Percentiles rank a stretch among this genome's conserved stretches.
phyloP scores from a whole-genome alignment of 495 filamentous ascomycete species.

The Aspergillus nanangensis region DNA sequence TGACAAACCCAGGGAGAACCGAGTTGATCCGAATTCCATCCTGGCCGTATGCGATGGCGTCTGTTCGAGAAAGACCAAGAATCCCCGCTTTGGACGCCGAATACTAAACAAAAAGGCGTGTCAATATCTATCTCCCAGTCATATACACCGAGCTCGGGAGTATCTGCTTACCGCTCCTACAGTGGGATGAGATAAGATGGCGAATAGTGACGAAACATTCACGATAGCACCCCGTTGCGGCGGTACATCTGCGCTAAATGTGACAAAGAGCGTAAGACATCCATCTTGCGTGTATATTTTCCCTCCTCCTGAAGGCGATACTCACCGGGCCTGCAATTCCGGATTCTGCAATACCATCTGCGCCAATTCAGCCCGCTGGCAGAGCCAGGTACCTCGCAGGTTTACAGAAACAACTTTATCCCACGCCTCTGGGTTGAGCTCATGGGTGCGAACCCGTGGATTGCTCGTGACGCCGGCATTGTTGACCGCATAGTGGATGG shows the following conservation, averaged over 20 bases:
- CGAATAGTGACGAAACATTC: conserved; percentile 7
- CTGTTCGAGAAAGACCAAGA: conserved; percentile 6
- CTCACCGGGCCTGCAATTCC: background rate
- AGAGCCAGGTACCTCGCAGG: conserved; percentile 7
- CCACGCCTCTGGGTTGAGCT: conserved; percentile 1
- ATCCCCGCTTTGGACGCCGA: conserved; percentile 6
- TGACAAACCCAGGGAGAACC: conserved; percentile 4
- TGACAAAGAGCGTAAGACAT: too few species aligned
- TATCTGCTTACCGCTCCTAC: conserved; percentile 5
- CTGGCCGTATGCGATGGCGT: conserved; percentile 7
- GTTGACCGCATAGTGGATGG: conserved; percentile 9
- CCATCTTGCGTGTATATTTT: too few species aligned
- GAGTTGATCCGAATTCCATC: conserved; percentile 9
- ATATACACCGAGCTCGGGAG: too few species aligned
- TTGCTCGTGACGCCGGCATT: conserved; percentile 8
- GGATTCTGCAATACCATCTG: conserved; percentile 8
- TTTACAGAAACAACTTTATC: conserved; percentile 5
- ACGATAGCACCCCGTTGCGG: conserved; percentile 7
- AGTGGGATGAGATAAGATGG: conserved; percentile 3
- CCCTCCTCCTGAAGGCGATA: too few species aligned
- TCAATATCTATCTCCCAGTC: background rate
- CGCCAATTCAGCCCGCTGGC: conserved; percentile 4
- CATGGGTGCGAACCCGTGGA: conserved; percentile 5
- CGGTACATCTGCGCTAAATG: conserved; percentile 1
- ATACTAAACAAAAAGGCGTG: conserved; percentile 1